These are phyloP conservation scores for Gracilaria domingensis DNA, from an alignment of 23 red algal genomes.

Conservation along the genomic window DNA sequence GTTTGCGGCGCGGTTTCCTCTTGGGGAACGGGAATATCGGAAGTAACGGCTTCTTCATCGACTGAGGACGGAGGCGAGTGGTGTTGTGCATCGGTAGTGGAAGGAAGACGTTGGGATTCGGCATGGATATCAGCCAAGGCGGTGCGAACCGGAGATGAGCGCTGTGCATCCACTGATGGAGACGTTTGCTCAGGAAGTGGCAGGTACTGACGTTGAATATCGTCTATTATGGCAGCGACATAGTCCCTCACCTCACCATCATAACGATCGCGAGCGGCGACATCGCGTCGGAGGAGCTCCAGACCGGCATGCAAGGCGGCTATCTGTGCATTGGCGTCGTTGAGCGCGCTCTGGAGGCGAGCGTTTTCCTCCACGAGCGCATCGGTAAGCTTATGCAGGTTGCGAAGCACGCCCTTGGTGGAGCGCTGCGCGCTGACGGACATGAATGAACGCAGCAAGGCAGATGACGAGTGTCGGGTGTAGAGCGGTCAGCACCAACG, in stretches of 20 bases:
- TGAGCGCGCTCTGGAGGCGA: background rate
- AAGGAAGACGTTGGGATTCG: background rate
- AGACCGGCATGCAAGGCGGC: background rate
- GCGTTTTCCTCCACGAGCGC: constrained; percentile 33
- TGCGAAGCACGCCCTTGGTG: constrained; percentile 35
- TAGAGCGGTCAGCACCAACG: background rate
- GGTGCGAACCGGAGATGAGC: background rate
- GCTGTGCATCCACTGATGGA: background rate
- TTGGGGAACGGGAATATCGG: background rate
- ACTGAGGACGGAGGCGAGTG: background rate
- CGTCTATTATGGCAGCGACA: constrained; percentile 26
- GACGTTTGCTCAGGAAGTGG: background rate
- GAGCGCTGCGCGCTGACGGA: constrained; percentile 23
- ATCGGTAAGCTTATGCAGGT: constrained; percentile 21
- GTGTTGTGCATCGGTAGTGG: background rate
- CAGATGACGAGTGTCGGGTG: background rate
- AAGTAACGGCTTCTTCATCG: background rate
- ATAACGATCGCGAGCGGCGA: constrained; percentile 29
- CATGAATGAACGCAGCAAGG: background rate
- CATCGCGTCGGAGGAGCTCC: constrained; percentile 31
- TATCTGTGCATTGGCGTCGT: constrained; percentile 14
- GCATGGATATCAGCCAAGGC: constrained; percentile 13
- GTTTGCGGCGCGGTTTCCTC: background rate
- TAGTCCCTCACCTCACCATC: constrained; percentile 30
- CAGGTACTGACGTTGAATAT: constrained; percentile 18